Evolutionary conservation across 2,329 filamentous ascomycete genomes (phyloP), one percentile per base, ranked within the genome.

Genomic region (Microcera coccophila): DNA sequence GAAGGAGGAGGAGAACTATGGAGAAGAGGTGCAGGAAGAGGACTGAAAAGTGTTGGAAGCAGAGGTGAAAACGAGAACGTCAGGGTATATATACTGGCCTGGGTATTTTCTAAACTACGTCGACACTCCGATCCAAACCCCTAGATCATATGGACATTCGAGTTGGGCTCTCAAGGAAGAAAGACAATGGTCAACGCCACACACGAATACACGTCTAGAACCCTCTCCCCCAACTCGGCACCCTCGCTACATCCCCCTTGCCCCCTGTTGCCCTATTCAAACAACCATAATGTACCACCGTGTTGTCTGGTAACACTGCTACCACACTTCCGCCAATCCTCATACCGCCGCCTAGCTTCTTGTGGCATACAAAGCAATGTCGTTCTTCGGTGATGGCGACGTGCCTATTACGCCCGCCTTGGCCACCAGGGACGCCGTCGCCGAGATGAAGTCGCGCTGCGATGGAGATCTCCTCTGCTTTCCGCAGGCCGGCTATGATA

Each of bases 301-400:
- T 77, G 62, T 82, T 89, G 69, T 95, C 87, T 5, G 90, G 88
- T 66, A 93, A 77, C 11, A 96, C 90, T 31, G 90, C 84, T 46
- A 97, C 85, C 15, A 95, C 93, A 63, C 87, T 95, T 4, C 89
- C 86, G 2, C 91, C 91, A 54, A 97, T 80, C 48, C 93, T 73
- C 74, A 96, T 96, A 60, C 65, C 64, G 2, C 89, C 85, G 2
- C 90, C 91, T 52, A 98, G 78, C 52, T 93, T 75, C 73, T 96
- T 97, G 65, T 95, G 86, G 63, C 93, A 98, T 14, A 95, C 87
- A 11, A 86, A 84, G 63, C 93, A 98, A 41, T 95, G 84, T 39
- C 88, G 75, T 61, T 97, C 91, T 57, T 98, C 91, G 9, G 79
- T 81, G 39, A 98, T 82, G 16, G 89, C 80, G 10, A 96, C 90